Evolutionary conservation across 2,329 filamentous ascomycete genomes (phyloP).

Genomic region (Alternaria burnsii): DNA sequence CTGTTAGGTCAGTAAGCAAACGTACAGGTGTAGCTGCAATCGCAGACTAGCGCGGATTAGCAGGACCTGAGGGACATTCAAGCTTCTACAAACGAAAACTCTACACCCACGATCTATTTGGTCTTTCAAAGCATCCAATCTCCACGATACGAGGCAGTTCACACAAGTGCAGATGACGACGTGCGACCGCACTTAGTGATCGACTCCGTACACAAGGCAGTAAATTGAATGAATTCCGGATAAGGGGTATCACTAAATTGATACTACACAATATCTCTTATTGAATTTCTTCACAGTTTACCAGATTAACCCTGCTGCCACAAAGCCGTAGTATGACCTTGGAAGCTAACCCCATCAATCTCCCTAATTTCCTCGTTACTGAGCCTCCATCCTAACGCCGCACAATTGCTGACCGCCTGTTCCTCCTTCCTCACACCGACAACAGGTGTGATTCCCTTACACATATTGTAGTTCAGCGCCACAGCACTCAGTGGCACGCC

Average conservation of each 20-base stretch:
- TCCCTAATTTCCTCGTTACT: constrained; percentile 53
- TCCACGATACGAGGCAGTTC: too few relatives aligned
- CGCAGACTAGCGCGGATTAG: too few relatives aligned
- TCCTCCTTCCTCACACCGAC: constrained; percentile 53
- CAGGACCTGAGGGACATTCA: too few relatives aligned
- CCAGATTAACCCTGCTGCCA: constrained; percentile 55
- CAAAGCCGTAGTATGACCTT: constrained; percentile 43
- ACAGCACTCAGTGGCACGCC: constrained; percentile 51
- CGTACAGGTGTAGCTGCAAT: too few relatives aligned
- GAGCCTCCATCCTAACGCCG: constrained; percentile 55
- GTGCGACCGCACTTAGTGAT: too few relatives aligned
- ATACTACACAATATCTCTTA: neutral
- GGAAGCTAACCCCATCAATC: constrained; percentile 49
- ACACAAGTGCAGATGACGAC: too few relatives aligned
- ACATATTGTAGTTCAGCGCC: constrained; percentile 56
- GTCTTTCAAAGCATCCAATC: too few relatives aligned
- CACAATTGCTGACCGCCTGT: constrained; percentile 53
- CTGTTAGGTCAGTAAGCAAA: neutral
- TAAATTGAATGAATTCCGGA: neutral
- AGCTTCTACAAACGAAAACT: too few relatives aligned
- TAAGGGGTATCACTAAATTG: neutral
- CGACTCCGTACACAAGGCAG: too few relatives aligned
- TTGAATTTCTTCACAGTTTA: neutral
- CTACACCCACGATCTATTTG: too few relatives aligned
- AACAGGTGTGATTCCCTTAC: constrained; percentile 56